A percentile compares a stretch with the other conserved stretches of the same genome.
Conservation (phyloP, 1,284 basidiomycete species). For the Thecaphora thlaspeos region DNA sequence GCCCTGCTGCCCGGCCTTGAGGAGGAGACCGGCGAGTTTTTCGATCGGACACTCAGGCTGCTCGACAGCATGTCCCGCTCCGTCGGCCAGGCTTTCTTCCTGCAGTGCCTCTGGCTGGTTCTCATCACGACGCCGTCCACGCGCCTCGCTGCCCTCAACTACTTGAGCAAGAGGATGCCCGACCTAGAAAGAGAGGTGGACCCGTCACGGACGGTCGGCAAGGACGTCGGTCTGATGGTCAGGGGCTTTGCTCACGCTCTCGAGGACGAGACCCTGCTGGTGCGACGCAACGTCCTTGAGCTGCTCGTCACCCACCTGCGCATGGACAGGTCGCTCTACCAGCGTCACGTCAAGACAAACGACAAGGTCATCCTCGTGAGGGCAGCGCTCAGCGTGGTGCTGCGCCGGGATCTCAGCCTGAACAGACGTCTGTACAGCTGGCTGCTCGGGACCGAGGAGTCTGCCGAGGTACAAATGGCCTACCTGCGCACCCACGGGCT, state of each 20-base stretch:
- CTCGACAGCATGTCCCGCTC: slow-evolving; percentile 79
- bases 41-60: slow-evolving; percentile 83
- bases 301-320: slow-evolving; percentile 44
- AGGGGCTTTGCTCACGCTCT: slow-evolving; percentile 83
- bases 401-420: slow-evolving; percentile 86
- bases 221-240: slow-evolving; percentile 87
- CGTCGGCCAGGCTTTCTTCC: slow-evolving; percentile 72
- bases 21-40: slow-evolving; percentile 64
- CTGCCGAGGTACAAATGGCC: slow-evolving; percentile 60
- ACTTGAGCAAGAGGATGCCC: slow-evolving; percentile 76
- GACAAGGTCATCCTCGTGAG: slow-evolving; percentile 45
- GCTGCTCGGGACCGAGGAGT: slow-evolving; percentile 77
- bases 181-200: slow-evolving; percentile 22
- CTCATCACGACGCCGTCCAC: slow-evolving; percentile 86
- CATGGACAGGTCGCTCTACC: slow-evolving; percentile 35
- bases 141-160: slow-evolving; percentile 82
- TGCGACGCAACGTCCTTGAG: slow-evolving; percentile 48
- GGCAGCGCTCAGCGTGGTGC: slow-evolving; percentile 53
- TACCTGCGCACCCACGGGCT: slow-evolving; percentile 38
- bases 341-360: slow-evolving; percentile 10
- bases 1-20: slow-evolving; percentile 72
- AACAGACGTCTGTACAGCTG: slow-evolving; percentile 90
- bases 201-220: slow-evolving; percentile 60
- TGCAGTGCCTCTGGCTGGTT: slow-evolving; percentile 90
- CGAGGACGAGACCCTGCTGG: slow-evolving; percentile 73